Evolutionary conservation across 2,329 filamentous ascomycete species (phyloP).

Genomic region (Beauveria rudraprayagi): DNA sequence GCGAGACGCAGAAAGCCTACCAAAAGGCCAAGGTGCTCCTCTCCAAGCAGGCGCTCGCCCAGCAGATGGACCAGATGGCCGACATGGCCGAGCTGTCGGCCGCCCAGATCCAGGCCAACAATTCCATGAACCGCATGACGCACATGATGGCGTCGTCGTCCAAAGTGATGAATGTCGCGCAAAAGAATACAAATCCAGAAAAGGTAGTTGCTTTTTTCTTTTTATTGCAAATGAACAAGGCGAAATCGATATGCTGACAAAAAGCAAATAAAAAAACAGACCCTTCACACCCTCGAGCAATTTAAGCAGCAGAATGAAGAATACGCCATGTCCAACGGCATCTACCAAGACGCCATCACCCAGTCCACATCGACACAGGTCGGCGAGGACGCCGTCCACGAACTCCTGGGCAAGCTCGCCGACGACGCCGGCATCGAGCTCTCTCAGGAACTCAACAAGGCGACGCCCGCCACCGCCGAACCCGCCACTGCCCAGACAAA

Average conservation of each 20-base stretch:
- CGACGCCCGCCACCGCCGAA: constrained; percentile 48
- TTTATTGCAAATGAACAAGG: no score
- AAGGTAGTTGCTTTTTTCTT: constrained; percentile 29
- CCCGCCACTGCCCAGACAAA: constrained; percentile 48
- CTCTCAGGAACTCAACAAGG: constrained; percentile 60
- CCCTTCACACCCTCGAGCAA: constrained; percentile 52
- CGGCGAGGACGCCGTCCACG: constrained; percentile 77
- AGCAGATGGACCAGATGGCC: constrained; percentile 57
- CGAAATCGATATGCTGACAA: neutral
- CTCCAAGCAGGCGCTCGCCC: constrained; percentile 52
- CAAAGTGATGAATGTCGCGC: constrained; percentile 49
- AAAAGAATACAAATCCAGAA: constrained; percentile 52
- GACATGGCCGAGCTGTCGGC: constrained; percentile 55
- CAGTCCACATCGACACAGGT: constrained; percentile 66
- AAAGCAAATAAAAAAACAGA: constrained; percentile 24
- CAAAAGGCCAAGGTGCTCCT: constrained; percentile 57
- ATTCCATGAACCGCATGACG: constrained; percentile 58
- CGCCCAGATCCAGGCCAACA: constrained; percentile 57
- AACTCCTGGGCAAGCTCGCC: constrained; percentile 74
- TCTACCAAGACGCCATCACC: constrained; percentile 80
- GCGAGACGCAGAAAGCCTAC: constrained; percentile 55
- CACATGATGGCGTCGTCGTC: constrained; percentile 55
- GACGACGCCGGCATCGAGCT: constrained; percentile 84
- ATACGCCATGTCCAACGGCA: constrained; percentile 57
- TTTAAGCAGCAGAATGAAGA: constrained; percentile 56